These are phyloP conservation scores for Trichoderma sp. DNA, from an alignment of 2,329 filamentous ascomycete species.

Conservation along the genomic window DNA sequence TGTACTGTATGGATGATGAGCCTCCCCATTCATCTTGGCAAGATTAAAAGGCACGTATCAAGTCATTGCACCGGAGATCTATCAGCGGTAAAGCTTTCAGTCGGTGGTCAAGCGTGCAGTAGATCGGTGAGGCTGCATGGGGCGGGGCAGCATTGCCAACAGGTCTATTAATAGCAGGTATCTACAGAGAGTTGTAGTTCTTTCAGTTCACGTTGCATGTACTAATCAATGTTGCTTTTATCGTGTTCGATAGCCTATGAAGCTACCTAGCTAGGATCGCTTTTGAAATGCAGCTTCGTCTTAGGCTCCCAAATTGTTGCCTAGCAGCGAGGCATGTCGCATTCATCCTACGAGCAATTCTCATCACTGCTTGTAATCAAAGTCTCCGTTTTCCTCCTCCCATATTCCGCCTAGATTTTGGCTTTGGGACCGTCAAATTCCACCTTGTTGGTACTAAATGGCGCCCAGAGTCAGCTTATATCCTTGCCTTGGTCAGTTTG, in stretches of 20 bases:
- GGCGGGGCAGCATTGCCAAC: background rate
- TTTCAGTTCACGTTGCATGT: background rate
- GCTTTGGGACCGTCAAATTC: slow-evolving; percentile 36
- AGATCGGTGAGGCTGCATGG: slow-evolving; percentile 3
- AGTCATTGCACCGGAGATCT: background rate
- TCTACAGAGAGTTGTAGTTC: background rate
- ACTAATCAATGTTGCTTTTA: background rate
- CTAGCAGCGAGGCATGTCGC: background rate
- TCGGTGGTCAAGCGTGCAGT: background rate
- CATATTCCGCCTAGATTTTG: slow-evolving; percentile 33
- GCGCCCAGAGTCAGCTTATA: background rate
- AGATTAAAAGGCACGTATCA: background rate
- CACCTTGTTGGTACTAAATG: slow-evolving; percentile 36
- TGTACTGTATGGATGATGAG: background rate
- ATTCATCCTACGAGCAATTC: background rate
- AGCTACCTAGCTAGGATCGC: background rate
- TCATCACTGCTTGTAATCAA: background rate
- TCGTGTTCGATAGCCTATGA: background rate
- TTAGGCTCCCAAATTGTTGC: background rate
- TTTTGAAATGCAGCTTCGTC: background rate
- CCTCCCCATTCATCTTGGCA: background rate
- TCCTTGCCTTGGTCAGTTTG: background rate
- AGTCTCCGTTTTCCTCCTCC: background rate
- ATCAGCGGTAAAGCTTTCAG: slow-evolving; percentile 8
- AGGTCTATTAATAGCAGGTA: slow-evolving; percentile 5